Percentiles rank a stretch among this genome's conserved stretches.
These are phyloP conservation scores for Crithidia bombi DNA, from an alignment of 208 protist species.

Conservation along the genomic window DNA sequence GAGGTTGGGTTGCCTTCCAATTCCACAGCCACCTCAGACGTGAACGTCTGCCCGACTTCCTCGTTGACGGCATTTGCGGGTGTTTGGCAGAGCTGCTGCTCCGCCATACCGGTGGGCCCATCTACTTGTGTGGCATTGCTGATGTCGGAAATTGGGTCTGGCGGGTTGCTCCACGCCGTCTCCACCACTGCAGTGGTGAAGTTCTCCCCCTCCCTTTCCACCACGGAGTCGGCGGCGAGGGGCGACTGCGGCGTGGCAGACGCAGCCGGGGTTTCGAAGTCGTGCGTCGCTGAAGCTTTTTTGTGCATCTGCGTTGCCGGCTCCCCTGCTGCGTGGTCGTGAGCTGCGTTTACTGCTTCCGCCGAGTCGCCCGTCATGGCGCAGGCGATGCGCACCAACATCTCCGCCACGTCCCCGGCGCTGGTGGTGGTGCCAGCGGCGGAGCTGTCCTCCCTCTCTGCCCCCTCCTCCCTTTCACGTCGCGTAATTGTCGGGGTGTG, in stretches of 20 bases:
- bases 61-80: too few species aligned
- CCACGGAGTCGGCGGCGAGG: background rate
- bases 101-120: background rate
- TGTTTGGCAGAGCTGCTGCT: background rate
- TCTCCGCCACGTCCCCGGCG: slow-evolving; percentile 8
- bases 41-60: background rate
- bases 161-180: background rate
- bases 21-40: background rate
- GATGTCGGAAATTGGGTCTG: background rate
- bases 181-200: background rate
- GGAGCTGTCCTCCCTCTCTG: slow-evolving; percentile 22
- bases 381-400: slow-evolving; percentile 14
- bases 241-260: background rate
- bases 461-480: slow-evolving; percentile 1
- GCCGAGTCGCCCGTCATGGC: background rate
- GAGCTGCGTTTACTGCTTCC: background rate
- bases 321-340: background rate
- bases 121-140: slow-evolving; percentile 8
- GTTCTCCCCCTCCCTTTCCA: background rate
- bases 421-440: slow-evolving; percentile 12
- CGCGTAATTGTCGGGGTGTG: slow-evolving; percentile 27
- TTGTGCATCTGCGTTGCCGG: background rate
- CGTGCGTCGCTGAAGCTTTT: background rate
- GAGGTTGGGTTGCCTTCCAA: background rate
- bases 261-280: background rate